These are phyloP conservation scores for Globisporangium nunn DNA, from an alignment of 352 stramenopile species.

Conservation along the genomic window DNA sequence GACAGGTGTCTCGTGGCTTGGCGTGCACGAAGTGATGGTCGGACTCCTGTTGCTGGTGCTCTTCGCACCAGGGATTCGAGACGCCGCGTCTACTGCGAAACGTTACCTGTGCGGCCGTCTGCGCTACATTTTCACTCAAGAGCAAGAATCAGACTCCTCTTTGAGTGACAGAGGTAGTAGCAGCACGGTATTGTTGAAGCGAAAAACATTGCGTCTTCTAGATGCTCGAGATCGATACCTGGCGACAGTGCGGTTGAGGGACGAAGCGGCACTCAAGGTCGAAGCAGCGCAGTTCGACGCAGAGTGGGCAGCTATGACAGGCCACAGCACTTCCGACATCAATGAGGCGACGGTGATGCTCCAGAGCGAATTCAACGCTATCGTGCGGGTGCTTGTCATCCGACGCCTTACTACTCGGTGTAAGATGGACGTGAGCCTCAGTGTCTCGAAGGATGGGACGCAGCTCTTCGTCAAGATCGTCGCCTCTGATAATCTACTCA, in stretches of 20 bases:
- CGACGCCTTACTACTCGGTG: slow-evolving; percentile 35
- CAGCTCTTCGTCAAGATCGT: slow-evolving; percentile 41
- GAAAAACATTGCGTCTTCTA: slow-evolving; percentile 10
- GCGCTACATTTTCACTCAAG: neutral
- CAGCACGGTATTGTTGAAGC: neutral
- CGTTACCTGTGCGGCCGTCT: neutral
- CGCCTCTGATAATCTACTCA: slow-evolving; percentile 57
- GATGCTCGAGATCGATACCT: slow-evolving; percentile 20
- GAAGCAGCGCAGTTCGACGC: slow-evolving; percentile 18
- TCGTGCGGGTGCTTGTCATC: slow-evolving; percentile 50
- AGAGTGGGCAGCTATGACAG: slow-evolving; percentile 18
- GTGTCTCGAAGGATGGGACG: slow-evolving; percentile 36
- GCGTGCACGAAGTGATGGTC: slow-evolving; percentile 12
- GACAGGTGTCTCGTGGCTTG: slow-evolving; percentile 10
- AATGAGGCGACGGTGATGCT: slow-evolving; percentile 14
- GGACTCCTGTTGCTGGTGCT: slow-evolving; percentile 13
- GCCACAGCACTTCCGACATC: neutral
- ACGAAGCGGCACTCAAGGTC: slow-evolving; percentile 4
- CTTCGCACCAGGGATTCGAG: slow-evolving; percentile 11
- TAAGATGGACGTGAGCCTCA: slow-evolving; percentile 56
- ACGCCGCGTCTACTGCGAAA: neutral
- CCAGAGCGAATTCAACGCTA: slow-evolving; percentile 48
- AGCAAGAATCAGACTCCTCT: neutral
- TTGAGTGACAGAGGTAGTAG: neutral
- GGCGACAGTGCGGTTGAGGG: slow-evolving; percentile 11